phyloP scores from a whole-genome alignment of 768 basidiomycete genomes.

The Lyophyllum shimeji region DNA sequence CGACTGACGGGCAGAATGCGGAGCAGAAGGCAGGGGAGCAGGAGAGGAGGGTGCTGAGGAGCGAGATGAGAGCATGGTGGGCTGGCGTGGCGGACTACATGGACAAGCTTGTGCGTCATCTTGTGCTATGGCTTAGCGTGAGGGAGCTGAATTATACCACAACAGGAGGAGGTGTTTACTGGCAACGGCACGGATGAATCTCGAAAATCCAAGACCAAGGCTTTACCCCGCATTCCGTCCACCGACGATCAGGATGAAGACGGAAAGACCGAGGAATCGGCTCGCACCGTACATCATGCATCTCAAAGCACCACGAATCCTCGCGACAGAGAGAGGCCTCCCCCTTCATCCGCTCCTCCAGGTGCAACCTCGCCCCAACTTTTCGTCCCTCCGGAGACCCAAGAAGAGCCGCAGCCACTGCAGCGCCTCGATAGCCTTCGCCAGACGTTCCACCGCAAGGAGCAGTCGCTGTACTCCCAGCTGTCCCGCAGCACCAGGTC shows the following conservation, averaged over 20 bases:
- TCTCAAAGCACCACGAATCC: too few relatives aligned
- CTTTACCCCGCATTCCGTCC: conserved; percentile 60
- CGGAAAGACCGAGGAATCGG: conserved; percentile 33
- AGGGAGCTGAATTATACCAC: not conserved
- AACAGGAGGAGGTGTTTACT: conserved; percentile 44
- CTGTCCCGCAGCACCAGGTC: conserved; percentile 44
- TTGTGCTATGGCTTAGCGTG: not conserved
- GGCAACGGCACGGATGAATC: conserved; percentile 19
- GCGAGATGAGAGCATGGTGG: conserved; percentile 70
- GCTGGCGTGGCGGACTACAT: conserved; percentile 59
- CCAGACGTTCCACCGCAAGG: conserved; percentile 55
- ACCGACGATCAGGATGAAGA: conserved; percentile 55
- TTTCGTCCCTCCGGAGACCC: conserved; percentile 3
- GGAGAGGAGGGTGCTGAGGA: conserved; percentile 49
- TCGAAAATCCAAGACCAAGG: conserved; percentile 35
- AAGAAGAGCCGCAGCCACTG: not conserved
- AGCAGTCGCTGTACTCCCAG: conserved; percentile 59
- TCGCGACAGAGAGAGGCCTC: too few relatives aligned
- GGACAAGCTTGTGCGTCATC: conserved; percentile 51
- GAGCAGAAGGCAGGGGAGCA: conserved; percentile 26
- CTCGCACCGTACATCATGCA: not conserved
- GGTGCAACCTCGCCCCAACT: not conserved
- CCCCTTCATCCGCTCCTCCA: not conserved
- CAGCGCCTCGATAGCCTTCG: conserved; percentile 49
- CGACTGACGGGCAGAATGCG: not conserved